Conservation (phyloP, 805 yeast species). For the Yarrowia yakushimensis region DNA sequence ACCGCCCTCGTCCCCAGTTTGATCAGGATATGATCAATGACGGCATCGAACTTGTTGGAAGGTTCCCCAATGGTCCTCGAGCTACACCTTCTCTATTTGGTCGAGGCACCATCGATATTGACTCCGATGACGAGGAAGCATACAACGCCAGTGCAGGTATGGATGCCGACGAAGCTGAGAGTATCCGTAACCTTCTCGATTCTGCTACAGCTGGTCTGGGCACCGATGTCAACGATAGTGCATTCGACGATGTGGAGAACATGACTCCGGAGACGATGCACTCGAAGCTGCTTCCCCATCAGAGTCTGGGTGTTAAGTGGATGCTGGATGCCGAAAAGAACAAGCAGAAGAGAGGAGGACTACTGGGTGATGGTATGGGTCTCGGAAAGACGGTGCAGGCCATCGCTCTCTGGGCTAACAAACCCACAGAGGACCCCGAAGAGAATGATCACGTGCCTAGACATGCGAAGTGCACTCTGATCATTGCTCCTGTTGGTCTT, state of each 20-base stretch:
- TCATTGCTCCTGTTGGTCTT: conserved; percentile 45
- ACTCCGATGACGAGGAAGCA: neutral
- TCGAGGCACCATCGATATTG: neutral
- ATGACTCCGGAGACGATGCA: conserved; percentile 1
- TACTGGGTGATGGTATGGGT: conserved; percentile 82
- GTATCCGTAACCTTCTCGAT: conserved; percentile 5
- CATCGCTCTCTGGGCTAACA: conserved; percentile 54
- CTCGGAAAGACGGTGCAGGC: conserved; percentile 81
- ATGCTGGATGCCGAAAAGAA: neutral
- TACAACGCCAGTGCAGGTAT: conserved; percentile 6
- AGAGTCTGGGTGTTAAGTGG: conserved; percentile 20
- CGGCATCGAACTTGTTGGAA: neutral
- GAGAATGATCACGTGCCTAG: conserved; percentile 28
- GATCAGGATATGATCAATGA: neutral
- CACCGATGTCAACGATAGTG: neutral
- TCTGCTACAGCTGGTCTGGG: conserved; percentile 13
- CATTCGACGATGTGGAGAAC: conserved; percentile 7
- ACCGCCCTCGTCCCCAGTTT: neutral
- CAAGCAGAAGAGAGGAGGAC: conserved; percentile 44
- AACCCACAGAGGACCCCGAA: conserved; percentile 12
- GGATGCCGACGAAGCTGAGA: conserved; percentile 13
- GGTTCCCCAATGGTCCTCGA: neutral
- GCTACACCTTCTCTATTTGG: neutral
- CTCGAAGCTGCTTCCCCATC: conserved; percentile 12
- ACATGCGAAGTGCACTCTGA: conserved; percentile 37